Percentiles rank a stretch among this genome's conserved stretches.
phyloP scores from a whole-genome alignment of 352 stramenopile genomes.

The Pythium phragmitis region DNA sequence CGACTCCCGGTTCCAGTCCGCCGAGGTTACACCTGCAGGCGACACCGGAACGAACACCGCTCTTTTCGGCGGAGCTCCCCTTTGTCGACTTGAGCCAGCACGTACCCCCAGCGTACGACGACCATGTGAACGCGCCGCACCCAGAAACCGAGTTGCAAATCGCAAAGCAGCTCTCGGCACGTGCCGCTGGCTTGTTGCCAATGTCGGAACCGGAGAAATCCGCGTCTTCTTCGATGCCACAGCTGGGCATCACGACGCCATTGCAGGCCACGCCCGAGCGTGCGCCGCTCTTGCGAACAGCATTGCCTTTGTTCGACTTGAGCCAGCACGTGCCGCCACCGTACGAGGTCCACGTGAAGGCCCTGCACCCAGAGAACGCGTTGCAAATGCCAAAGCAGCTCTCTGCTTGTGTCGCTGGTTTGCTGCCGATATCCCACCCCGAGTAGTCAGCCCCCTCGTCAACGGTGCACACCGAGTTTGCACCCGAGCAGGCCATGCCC shows the following conservation, averaged over 20 bases:
- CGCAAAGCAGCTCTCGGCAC: slow-evolving; percentile 6
- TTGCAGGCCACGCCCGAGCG: slow-evolving; percentile 8
- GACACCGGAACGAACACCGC: slow-evolving; percentile 9
- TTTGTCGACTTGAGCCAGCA: slow-evolving; percentile 26
- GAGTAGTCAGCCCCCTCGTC: background rate
- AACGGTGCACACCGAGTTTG: background rate
- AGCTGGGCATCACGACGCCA: background rate
- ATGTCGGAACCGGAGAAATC: slow-evolving; percentile 13
- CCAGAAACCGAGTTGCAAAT: slow-evolving; percentile 1
- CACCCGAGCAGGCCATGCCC: slow-evolving; percentile 2
- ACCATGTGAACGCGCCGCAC: slow-evolving; percentile 32
- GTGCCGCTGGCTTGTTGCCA: slow-evolving; percentile 1
- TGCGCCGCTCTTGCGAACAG: background rate
- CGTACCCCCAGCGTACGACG: slow-evolving; percentile 29
- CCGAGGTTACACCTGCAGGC: slow-evolving; percentile 19
- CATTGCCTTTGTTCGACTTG: slow-evolving; percentile 11
- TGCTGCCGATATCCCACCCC: slow-evolving; percentile 4
- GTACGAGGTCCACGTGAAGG: slow-evolving; percentile 32
- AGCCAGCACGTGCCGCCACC: slow-evolving; percentile 31
- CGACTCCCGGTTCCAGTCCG: slow-evolving; percentile 10
- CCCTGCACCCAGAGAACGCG: slow-evolving; percentile 5
- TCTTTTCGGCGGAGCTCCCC: background rate
- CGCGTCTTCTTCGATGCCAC: slow-evolving; percentile 8
- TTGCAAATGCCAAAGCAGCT: slow-evolving; percentile 11
- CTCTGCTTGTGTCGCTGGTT: background rate